Evolutionary conservation across 257 asterid species (phyloP).

Genomic region (Voacanga thouarsii): DNA sequence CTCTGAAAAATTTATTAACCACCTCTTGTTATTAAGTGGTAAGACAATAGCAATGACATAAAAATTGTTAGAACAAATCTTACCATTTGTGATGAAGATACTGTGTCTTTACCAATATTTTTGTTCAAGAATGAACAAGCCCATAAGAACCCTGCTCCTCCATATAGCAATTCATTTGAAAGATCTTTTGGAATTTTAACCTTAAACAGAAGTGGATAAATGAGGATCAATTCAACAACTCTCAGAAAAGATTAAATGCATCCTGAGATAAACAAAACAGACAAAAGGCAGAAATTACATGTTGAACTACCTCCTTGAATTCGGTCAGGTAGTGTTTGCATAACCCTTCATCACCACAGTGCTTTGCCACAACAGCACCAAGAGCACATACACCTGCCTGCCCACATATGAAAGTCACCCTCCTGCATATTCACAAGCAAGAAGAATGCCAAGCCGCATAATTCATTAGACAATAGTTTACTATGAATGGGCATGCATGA

Average conservation of each 20-base stretch:
- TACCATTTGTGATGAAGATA: constrained; percentile 57
- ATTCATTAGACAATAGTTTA: background rate
- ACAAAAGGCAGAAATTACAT: background rate
- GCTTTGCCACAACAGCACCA: constrained; percentile 77
- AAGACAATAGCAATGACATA: constrained; percentile 5
- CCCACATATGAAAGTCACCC: constrained; percentile 71
- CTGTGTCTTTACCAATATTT: constrained; percentile 45
- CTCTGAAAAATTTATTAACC: constrained; percentile 34
- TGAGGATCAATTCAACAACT: background rate
- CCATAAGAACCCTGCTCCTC: constrained; percentile 84
- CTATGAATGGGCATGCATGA: background rate
- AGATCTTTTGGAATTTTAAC: constrained; percentile 58
- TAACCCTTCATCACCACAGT: constrained; percentile 44
- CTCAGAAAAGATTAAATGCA: background rate
- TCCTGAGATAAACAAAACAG: background rate
- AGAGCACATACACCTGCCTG: constrained; percentile 73
- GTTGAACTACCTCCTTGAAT: constrained; percentile 47
- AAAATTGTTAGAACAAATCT: constrained; percentile 4
- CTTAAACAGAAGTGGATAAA: constrained; percentile 21
- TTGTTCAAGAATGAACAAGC: constrained; percentile 71
- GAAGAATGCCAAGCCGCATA: background rate
- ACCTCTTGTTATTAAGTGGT: background rate
- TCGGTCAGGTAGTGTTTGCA: constrained; percentile 44
- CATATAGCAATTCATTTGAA: constrained; percentile 65
- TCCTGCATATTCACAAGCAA: constrained; percentile 34